Conservation (phyloP, 2,329 filamentous ascomycete species). For the Aspergillus terreus region DNA sequence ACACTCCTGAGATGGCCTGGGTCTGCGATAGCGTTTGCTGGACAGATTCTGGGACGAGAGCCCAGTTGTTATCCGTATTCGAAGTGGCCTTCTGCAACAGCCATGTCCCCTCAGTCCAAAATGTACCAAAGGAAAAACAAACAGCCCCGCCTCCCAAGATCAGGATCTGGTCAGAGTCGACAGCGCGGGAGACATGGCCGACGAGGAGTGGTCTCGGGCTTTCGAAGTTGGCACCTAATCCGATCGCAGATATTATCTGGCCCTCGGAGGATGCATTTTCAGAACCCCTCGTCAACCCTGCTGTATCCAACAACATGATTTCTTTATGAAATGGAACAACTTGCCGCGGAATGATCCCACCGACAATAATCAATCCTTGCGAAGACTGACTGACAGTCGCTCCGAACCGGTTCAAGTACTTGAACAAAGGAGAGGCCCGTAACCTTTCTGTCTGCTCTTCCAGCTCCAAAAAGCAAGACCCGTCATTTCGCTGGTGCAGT, state of each 20-base stretch:
- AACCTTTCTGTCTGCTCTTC: constrained; percentile 23
- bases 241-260: constrained; percentile 22
- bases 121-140: constrained; percentile 87
- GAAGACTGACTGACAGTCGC: constrained; percentile 48
- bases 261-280: constrained; percentile 17
- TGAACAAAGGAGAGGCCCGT: constrained; percentile 23
- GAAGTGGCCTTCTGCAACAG: constrained; percentile 35
- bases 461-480: constrained; percentile 22
- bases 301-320: constrained; percentile 43
- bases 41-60: constrained; percentile 20
- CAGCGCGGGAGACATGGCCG: constrained; percentile 58
- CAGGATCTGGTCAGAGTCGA: constrained; percentile 51
- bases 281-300: constrained; percentile 16
- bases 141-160: constrained; percentile 77
- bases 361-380: constrained; percentile 48
- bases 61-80: constrained; percentile 29
- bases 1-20: background rate
- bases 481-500: constrained; percentile 41
- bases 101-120: constrained; percentile 67
- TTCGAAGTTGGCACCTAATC: constrained; percentile 22
- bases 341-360: constrained; percentile 45
- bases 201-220: constrained; percentile 64
- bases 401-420: constrained; percentile 46
- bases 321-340: constrained; percentile 48
- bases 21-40: constrained; percentile 6